Base-by-base conservation (phyloP, 2,329 filamentous ascomycete genomes). In the Cercospora sp. region DNA sequence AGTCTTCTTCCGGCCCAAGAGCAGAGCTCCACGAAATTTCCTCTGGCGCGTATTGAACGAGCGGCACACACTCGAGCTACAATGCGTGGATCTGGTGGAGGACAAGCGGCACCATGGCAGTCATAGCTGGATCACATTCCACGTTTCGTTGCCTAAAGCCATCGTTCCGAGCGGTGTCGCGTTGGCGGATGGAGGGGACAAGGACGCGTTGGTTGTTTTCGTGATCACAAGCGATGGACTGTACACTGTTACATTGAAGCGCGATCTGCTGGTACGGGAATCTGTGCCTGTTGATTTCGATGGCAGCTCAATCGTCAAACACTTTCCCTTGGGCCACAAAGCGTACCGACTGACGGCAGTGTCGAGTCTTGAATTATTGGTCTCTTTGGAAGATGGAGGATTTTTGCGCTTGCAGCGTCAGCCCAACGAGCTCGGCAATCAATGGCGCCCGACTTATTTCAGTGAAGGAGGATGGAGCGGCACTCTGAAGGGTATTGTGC, bases 11-110 rank as follows among this genome's bases (percentile, higher is more conserved):
- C 89, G 95, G 65, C 87, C 87, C 78, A 87, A 90, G 78, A 88
- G 91, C 76, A 84, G 87, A 71, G 89, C 90, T 71, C 95, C 95
- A 45, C 89, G 91, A 77, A 92, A 88, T 79, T 96, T 98, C 77
- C 85, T 97, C 59, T 99, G 95, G 95, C 88, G 94, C 73, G 86
- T 98, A 45, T 82, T 97, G 69, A 91, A 96, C 76, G 89, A 92
- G 75, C 88, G 89, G 75, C 91, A 87, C 72, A 84, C 93, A 70
- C 84, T 99, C 73, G 94, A 95, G 80, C 85, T 99, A 61, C 91
- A 92, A 76, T 89, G 89, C 48, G 88, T 92, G 68, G 95, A 99
- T 80, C 82, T 97, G 72, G 90, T 88, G 23, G 77, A 93, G 87
- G 81, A 87, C 85, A 70, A 69, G 31, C 69, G 66, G 53, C 60